Percentiles rank a stretch among this genome's conserved stretches.
phyloP scores from a whole-genome alignment of 75 land plant species.

The Chamaecyparis obtusa region DNA sequence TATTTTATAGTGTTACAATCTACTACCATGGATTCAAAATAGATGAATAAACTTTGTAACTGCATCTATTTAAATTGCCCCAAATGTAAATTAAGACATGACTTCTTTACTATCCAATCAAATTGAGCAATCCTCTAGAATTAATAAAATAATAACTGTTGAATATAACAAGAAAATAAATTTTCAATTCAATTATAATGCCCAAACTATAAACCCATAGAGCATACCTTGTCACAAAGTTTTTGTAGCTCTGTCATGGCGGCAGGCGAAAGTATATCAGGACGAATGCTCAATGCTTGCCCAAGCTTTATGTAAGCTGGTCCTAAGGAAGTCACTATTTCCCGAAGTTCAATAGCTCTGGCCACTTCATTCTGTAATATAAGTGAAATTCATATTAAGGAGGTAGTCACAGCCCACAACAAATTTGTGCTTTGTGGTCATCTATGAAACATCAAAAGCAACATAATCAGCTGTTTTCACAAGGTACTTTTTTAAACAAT shows the following conservation, averaged over 20 bases:
- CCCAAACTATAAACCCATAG: not conserved
- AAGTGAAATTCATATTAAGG: not conserved
- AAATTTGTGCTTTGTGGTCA: not conserved
- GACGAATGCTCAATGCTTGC: conserved; percentile 98
- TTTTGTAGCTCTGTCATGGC: conserved; percentile 99
- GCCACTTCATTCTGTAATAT: conserved; percentile 88
- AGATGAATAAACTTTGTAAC: not conserved
- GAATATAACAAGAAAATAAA: not conserved
- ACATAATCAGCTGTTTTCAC: not conserved
- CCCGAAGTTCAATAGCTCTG: conserved; percentile 95
- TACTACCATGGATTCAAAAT: not conserved
- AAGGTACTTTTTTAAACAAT: not conserved
- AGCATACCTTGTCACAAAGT: conserved; percentile 94
- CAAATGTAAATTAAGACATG: not conserved
- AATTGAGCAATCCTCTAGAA: not conserved
- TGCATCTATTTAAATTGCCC: not conserved
- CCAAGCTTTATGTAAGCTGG: conserved; percentile 99
- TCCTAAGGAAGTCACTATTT: conserved; percentile 96
- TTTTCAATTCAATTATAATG: not conserved
- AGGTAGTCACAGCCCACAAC: not conserved
- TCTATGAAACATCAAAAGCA: not conserved
- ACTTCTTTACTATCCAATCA: not conserved
- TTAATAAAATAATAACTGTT: not conserved
- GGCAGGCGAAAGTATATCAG: conserved; percentile 95
- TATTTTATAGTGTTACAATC: not conserved